Evolutionary conservation across 1,139 yeast genomes (phyloP).

Genomic region (Kodamaea suecica): DNA sequence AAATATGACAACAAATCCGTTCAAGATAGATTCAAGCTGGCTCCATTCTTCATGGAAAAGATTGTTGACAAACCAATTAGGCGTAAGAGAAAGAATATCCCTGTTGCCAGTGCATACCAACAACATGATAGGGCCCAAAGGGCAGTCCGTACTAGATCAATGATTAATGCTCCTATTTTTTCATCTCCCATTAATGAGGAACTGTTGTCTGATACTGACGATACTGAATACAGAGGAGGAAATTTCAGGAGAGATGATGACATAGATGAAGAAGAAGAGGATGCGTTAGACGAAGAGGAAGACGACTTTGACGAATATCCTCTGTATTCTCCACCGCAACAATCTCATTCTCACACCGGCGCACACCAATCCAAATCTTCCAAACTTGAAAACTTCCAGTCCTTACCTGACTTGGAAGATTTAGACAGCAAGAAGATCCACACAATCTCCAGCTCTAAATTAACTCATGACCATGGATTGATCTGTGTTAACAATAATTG

Average conservation of each 20-base stretch:
- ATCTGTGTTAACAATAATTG: constrained; percentile 46
- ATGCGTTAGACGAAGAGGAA: constrained; percentile 9
- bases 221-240: constrained; percentile 34
- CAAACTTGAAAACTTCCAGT: constrained; percentile 26
- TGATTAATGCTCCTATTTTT: constrained; percentile 29
- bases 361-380: constrained; percentile 23
- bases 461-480: constrained; percentile 41
- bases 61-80: constrained; percentile 35
- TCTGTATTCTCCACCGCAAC: constrained; percentile 47
- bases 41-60: constrained; percentile 44
- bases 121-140: constrained; percentile 35
- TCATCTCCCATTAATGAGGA: constrained; percentile 45
- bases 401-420: constrained; percentile 46
- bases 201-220: constrained; percentile 32
- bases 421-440: constrained; percentile 46
- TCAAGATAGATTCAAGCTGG: constrained; percentile 48
- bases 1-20: constrained; percentile 42
- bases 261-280: constrained; percentile 12
- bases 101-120: constrained; percentile 6
- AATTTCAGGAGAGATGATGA: constrained; percentile 5
- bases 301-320: constrained; percentile 26
- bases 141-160: constrained; percentile 40
- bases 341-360: too few relatives aligned
- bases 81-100: constrained; percentile 24
- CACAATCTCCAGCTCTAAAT: constrained; percentile 37